phyloP scores from a whole-genome alignment of 257 asterid species.

The Solanum pinnatisectum region DNA sequence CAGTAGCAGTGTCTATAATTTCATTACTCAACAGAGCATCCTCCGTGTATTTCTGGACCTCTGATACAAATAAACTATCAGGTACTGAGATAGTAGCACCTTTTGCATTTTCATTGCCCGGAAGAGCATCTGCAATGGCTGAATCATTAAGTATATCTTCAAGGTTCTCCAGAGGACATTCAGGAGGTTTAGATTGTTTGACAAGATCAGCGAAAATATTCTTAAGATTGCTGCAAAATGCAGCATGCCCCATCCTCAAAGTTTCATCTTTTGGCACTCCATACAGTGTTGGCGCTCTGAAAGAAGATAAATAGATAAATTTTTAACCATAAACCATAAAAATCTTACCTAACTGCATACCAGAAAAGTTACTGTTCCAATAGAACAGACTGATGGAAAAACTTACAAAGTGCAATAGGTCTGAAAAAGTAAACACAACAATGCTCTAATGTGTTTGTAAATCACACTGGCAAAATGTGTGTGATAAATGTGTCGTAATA shows the following conservation, averaged over 20 bases:
- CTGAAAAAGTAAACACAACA: background rate
- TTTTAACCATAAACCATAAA: background rate
- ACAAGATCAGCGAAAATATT: slow-evolving; percentile 81
- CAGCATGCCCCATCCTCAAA: slow-evolving; percentile 77
- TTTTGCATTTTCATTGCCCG: background rate
- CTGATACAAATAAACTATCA: slow-evolving; percentile 20
- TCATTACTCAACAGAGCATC: slow-evolving; percentile 20
- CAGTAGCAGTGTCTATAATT: background rate
- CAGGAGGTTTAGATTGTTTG: slow-evolving; percentile 67
- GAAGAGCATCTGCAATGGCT: slow-evolving; percentile 17
- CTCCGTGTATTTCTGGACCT: slow-evolving; percentile 24
- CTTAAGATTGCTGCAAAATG: slow-evolving; percentile 74
- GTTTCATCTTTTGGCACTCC: slow-evolving; percentile 97
- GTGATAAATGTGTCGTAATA: background rate
- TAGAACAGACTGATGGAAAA: background rate
- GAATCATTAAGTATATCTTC: slow-evolving; percentile 30
- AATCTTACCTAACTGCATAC: background rate
- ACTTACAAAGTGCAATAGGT: background rate
- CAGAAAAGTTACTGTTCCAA: background rate
- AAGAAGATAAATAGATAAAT: background rate
- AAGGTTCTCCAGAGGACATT: slow-evolving; percentile 27
- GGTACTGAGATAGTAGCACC: background rate
- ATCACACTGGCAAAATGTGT: background rate
- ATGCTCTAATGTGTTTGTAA: background rate
- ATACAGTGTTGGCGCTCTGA: slow-evolving; percentile 74